Base-by-base conservation (phyloP, 192 early-diverging fungal species). In the Coemansia asiatica region DNA sequence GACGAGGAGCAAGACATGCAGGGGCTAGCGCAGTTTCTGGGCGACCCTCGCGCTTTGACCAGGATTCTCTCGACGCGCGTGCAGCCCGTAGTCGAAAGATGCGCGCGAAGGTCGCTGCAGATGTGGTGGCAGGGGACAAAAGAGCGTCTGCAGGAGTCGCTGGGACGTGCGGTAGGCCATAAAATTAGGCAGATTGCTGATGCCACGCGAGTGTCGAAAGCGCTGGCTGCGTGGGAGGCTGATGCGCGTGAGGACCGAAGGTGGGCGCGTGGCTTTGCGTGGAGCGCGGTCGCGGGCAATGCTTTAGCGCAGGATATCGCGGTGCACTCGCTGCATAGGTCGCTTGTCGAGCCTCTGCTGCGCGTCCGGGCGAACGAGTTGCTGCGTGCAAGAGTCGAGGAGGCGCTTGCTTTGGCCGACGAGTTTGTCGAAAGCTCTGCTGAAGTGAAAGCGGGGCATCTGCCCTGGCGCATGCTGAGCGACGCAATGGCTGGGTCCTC, bases 261-360 rank as follows among this genome's bases (percentile, higher is more conserved):
- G 35, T 70, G 72, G 72, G 38, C 55, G 48, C 66, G 67, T 31
- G 62, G 50, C 26, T 62, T 64, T 26, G 18, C 62, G 46, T 65
- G 64, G 62, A 13, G 50, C 1, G 40, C 61, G 1, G 35, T 63
- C 5, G 68, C 33, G 21, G 46, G 56, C 13, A 72, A 67, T 16
- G 22, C 56, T 10, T 49, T 70, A 44, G 49, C 69, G 10, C 23
- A 9, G 16, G 35, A 53, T 12, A 65, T 60, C 23, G 22, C 63
- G 18, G 33, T 44, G 10, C 29, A 60, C 21, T 38, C 59, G 15
- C 56, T 75, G 27, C 66, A 71, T 15, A 62, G 18, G 15, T 2
- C 35, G 38, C 64, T 64, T 1, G 29, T 72, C 7, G 78, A 75
- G 68, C 78, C 78, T 19, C 60, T 75, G 47, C 66, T 81, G 40